Percentiles rank a stretch among this genome's conserved stretches.
These are phyloP conservation scores for Citrullus mucosospermus DNA, from an alignment of 306 rosid species.

Conservation along the genomic window DNA sequence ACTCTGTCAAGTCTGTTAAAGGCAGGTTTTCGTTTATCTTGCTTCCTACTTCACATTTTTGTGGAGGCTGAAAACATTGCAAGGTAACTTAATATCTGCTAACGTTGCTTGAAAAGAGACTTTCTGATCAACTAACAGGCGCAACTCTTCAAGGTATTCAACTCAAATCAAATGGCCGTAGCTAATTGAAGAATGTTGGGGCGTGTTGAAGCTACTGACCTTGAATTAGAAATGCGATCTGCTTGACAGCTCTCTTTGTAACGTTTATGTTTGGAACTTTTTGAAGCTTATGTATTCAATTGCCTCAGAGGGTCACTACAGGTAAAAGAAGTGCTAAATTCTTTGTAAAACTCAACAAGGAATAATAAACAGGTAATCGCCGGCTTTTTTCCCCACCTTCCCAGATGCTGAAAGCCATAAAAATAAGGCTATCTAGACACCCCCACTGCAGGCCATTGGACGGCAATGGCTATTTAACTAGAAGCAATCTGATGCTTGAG, in stretches of 20 bases:
- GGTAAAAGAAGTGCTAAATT: background rate
- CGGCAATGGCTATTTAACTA: constrained; percentile 13
- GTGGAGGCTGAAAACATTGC: background rate
- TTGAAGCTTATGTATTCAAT: background rate
- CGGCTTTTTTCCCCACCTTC: background rate
- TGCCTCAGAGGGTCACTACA: background rate
- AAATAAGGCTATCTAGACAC: background rate
- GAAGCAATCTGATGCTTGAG: constrained; percentile 1
- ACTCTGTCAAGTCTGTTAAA: background rate
- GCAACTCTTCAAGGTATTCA: background rate
- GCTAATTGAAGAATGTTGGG: background rate
- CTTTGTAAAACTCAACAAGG: background rate
- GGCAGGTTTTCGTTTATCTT: background rate
- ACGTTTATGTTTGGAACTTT: background rate
- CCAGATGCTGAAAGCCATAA: background rate
- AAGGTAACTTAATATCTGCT: background rate
- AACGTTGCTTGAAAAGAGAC: background rate
- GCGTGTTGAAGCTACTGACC: background rate
- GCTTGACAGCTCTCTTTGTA: background rate
- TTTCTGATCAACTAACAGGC: background rate
- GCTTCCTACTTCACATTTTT: background rate
- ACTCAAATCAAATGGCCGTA: background rate
- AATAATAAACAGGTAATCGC: background rate
- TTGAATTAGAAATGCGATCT: background rate
- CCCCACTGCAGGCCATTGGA: constrained; percentile 13